These are phyloP conservation scores for Liriodendron chinense DNA, from an alignment of 164 flowering plant genomes.

Conservation along the genomic window DNA sequence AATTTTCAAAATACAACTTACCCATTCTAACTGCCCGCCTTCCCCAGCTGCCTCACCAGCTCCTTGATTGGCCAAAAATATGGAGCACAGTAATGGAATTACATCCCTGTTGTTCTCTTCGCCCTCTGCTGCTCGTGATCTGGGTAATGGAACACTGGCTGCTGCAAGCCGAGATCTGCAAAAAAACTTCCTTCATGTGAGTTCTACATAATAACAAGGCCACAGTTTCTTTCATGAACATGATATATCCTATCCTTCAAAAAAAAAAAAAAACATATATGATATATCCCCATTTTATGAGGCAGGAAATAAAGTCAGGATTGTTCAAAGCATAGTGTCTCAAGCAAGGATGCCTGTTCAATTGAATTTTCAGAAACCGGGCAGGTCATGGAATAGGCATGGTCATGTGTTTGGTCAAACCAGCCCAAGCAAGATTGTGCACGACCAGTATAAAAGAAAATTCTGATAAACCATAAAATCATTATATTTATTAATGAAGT, in stretches of 20 bases:
- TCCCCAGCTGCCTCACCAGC: constrained; percentile 72
- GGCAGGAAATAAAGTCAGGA: neutral
- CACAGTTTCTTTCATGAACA: neutral
- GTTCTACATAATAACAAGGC: neutral
- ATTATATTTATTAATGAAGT: too few species aligned
- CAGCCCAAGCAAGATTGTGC: neutral
- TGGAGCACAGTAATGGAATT: constrained; percentile 78
- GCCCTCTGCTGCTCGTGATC: constrained; percentile 27
- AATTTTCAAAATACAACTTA: constrained; percentile 27
- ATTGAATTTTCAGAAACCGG: neutral
- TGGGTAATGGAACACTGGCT: constrained; percentile 47
- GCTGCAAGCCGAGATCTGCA: constrained; percentile 87
- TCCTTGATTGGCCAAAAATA: constrained; percentile 89
- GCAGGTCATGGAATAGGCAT: neutral
- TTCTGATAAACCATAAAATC: too few species aligned
- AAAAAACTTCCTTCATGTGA: neutral
- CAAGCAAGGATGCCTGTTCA: neutral
- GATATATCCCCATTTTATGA: neutral
- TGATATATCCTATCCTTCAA: too few species aligned
- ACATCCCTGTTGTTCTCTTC: constrained; percentile 41
- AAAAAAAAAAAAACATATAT: too few species aligned
- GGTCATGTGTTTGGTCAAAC: neutral
- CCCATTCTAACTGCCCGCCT: constrained; percentile 48
- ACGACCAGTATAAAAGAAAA: neutral
- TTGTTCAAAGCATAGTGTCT: neutral